These are phyloP conservation scores for Iodosphaeria phyllophila DNA, from an alignment of 2,329 filamentous ascomycete species.

Conservation along the genomic window DNA sequence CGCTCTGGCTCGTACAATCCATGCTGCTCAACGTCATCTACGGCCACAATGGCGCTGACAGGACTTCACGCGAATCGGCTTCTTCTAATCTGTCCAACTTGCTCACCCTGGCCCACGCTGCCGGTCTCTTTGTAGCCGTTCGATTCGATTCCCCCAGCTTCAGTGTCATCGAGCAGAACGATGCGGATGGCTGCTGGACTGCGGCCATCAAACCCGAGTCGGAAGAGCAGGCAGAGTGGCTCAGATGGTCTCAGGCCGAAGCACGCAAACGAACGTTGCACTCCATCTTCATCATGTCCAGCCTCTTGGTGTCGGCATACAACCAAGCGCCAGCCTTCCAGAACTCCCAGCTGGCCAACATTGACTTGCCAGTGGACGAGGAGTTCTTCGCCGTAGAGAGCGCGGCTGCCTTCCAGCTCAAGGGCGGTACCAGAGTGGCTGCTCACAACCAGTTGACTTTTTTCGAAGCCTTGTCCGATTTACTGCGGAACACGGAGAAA, in stretches of 20 bases:
- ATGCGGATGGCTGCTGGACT: conserved; percentile 28
- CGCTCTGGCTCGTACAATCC: conserved; percentile 87
- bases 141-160: conserved; percentile 25
- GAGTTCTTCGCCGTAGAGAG: conserved; percentile 74
- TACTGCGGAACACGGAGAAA: conserved; percentile 59
- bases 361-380: conserved; percentile 86
- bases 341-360: conserved; percentile 79
- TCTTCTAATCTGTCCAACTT: conserved; percentile 82
- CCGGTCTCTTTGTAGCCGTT: conserved; percentile 42
- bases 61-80: conserved; percentile 76
- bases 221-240: conserved; percentile 58
- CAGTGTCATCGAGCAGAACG: conserved; percentile 38
- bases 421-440: conserved; percentile 52
- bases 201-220: conserved; percentile 22
- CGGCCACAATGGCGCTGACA: conserved; percentile 85
- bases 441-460: conserved; percentile 61
- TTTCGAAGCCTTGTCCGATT: conserved; percentile 59
- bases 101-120: conserved; percentile 76
- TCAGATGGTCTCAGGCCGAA: conserved; percentile 73
- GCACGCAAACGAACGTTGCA: conserved; percentile 89
- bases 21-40: conserved; percentile 96
- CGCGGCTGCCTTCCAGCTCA: conserved; percentile 60
- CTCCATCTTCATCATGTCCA: conserved; percentile 79
- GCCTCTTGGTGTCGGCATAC: conserved; percentile 77
- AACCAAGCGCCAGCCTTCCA: conserved; percentile 82